Percentiles rank a stretch among this genome's conserved stretches.
Evolutionary conservation across 1,284 basidiomycete genomes (phyloP).

Genomic region (Rhodotorula sp.): DNA sequence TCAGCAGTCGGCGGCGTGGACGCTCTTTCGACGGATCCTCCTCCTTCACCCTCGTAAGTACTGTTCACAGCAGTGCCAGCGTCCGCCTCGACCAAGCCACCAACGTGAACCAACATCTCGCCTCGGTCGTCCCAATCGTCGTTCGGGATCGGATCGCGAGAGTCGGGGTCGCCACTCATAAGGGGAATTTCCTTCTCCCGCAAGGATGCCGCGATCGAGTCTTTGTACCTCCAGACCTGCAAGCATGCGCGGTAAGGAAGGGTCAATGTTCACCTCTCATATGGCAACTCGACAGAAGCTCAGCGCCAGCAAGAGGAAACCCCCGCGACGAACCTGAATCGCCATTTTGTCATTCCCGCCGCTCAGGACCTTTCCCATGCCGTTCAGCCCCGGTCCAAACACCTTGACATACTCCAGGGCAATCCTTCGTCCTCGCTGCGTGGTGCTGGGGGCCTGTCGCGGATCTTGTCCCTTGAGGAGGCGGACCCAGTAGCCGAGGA

Average conservation of each 20-base stretch:
- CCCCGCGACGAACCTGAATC: constrained; percentile 10
- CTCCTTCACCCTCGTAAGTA: not conserved
- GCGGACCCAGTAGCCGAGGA: constrained; percentile 35
- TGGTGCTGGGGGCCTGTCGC: not conserved
- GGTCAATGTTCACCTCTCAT: too few relatives aligned
- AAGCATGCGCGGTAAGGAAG: not conserved
- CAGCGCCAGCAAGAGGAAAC: too few relatives aligned
- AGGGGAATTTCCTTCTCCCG: constrained; percentile 12
- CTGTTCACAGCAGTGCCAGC: not conserved
- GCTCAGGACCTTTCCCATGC: constrained; percentile 6
- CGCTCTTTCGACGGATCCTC: not conserved
- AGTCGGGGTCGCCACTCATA: not conserved
- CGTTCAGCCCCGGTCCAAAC: constrained; percentile 11
- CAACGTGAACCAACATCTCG: constrained; percentile 26
- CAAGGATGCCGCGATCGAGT: constrained; percentile 15
- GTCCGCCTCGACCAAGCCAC: constrained; percentile 12
- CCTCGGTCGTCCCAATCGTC: constrained; percentile 30
- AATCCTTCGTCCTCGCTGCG: not conserved
- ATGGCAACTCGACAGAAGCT: not conserved
- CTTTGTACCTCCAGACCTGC: constrained; percentile 30
- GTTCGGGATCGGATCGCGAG: not conserved
- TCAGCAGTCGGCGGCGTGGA: not conserved
- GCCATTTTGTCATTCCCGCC: constrained; percentile 24
- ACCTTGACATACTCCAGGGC: constrained; percentile 20
- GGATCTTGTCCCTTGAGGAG: constrained; percentile 35